Conservation (phyloP, 2,329 filamentous ascomycete species). For the Elsinoe necatrix region DNA sequence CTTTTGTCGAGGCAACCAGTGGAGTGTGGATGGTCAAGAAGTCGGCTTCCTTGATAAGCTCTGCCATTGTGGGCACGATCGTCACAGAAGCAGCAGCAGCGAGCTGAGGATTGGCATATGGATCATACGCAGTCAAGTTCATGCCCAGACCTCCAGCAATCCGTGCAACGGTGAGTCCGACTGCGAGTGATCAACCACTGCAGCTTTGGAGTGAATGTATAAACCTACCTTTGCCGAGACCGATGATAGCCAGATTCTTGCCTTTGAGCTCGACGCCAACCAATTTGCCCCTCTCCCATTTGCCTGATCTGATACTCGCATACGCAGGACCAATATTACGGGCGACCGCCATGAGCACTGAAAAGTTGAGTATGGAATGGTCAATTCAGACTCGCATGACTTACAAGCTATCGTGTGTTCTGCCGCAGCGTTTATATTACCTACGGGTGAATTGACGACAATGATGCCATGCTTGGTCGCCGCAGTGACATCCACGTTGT, state of each 20-base stretch:
- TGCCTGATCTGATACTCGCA: slow-evolving; percentile 58
- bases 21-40: slow-evolving; percentile 78
- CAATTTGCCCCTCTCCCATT: slow-evolving; percentile 66
- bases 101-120: slow-evolving; percentile 66
- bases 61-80: slow-evolving; percentile 26
- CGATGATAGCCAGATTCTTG: slow-evolving; percentile 68
- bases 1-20: slow-evolving; percentile 65
- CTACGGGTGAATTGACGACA: slow-evolving; percentile 70
- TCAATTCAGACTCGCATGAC: slow-evolving; percentile 17
- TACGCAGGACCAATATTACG: slow-evolving; percentile 65
- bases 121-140: slow-evolving; percentile 66
- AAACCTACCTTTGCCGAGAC: slow-evolving; percentile 60
- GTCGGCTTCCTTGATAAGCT: slow-evolving; percentile 58
- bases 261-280: slow-evolving; percentile 71
- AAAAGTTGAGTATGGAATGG: slow-evolving; percentile 20
- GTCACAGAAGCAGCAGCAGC: slow-evolving; percentile 58
- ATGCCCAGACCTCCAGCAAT: slow-evolving; percentile 71
- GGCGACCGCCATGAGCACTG: slow-evolving; percentile 64
- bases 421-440: slow-evolving; percentile 72
- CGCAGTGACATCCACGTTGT: slow-evolving; percentile 68
- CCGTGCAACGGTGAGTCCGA: slow-evolving; percentile 71
- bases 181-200: slow-evolving; percentile 28
- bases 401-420: slow-evolving; percentile 60
- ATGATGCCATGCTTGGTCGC: slow-evolving; percentile 67
- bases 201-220: background rate